Percentiles rank a stretch among this genome's conserved stretches.
These are phyloP conservation scores for Triticum monococcum DNA, from an alignment of 176 grass and related monocot genomes.

Conservation along the genomic window DNA sequence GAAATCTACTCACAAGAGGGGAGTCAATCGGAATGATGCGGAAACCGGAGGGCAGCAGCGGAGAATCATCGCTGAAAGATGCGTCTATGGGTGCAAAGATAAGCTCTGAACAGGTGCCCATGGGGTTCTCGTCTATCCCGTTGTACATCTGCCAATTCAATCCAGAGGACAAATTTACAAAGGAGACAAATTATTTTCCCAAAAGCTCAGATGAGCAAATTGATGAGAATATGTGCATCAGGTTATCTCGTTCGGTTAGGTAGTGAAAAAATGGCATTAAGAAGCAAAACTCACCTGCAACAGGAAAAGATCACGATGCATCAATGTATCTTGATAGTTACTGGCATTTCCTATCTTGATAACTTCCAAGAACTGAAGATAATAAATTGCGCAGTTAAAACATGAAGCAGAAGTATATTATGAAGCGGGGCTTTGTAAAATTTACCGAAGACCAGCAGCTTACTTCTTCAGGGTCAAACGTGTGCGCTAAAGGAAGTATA, in stretches of 20 bases:
- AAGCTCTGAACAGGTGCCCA: slow-evolving; percentile 81
- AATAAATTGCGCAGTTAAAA: background rate
- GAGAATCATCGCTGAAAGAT: slow-evolving; percentile 86
- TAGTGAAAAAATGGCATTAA: background rate
- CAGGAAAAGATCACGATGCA: slow-evolving; percentile 75
- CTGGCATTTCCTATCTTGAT: slow-evolving; percentile 61
- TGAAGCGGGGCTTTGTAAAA: background rate
- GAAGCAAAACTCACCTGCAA: slow-evolving; percentile 57
- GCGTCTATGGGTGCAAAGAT: slow-evolving; percentile 93
- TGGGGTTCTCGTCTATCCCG: slow-evolving; percentile 67
- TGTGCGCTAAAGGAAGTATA: slow-evolving; percentile 67
- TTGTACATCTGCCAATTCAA: slow-evolving; percentile 72
- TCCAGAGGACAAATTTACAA: slow-evolving; percentile 3
- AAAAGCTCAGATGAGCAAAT: background rate
- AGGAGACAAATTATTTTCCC: background rate
- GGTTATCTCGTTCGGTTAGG: background rate
- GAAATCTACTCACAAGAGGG: slow-evolving; percentile 48
- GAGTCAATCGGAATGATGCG: slow-evolving; percentile 84
- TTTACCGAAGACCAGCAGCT: background rate
- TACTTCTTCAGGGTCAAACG: slow-evolving; percentile 73
- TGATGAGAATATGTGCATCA: background rate
- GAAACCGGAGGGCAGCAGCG: slow-evolving; percentile 85
- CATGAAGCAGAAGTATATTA: background rate
- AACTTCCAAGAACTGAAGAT: slow-evolving; percentile 76
- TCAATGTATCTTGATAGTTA: slow-evolving; percentile 43